These are phyloP conservation scores for Garcia nutans DNA, from an alignment of 345 rosid species.

Conservation along the genomic window DNA sequence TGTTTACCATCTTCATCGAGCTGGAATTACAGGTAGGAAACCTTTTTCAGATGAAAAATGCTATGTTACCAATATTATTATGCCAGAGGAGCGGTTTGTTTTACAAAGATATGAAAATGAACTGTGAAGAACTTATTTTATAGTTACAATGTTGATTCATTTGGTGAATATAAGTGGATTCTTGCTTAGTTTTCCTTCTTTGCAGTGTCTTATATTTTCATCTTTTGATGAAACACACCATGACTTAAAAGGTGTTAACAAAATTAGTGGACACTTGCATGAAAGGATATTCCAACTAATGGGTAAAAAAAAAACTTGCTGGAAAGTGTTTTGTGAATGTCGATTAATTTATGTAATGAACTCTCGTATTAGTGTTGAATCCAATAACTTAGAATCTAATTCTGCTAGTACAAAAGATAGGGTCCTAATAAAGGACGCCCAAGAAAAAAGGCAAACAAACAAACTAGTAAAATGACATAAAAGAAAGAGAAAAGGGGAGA, in stretches of 20 bases:
- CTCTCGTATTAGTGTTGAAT: too few species aligned
- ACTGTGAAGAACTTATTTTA: constrained; percentile 54
- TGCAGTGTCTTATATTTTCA: neutral
- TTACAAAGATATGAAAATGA: constrained; percentile 86
- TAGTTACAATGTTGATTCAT: constrained; percentile 21
- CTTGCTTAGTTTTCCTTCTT: neutral
- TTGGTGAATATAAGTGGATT: constrained; percentile 5
- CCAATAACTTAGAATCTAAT: too few species aligned
- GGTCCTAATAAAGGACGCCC: too few species aligned
- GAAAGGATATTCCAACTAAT: neutral
- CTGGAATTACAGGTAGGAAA: constrained; percentile 92
- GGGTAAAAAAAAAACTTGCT: neutral
- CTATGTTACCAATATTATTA: constrained; percentile 62
- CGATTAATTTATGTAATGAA: too few species aligned
- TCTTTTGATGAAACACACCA: neutral
- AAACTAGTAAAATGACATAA: too few species aligned
- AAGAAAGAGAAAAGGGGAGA: too few species aligned
- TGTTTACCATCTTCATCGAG: constrained; percentile 80
- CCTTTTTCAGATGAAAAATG: constrained; percentile 83
- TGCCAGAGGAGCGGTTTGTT: constrained; percentile 75
- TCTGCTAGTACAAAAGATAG: too few species aligned
- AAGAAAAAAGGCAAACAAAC: too few species aligned
- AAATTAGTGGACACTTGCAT: neutral
- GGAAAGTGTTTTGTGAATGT: neutral
- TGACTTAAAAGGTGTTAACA: neutral